These are phyloP conservation scores for Saturnispora serradocipensis DNA, from an alignment of 805 yeast species.

Conservation along the genomic window DNA sequence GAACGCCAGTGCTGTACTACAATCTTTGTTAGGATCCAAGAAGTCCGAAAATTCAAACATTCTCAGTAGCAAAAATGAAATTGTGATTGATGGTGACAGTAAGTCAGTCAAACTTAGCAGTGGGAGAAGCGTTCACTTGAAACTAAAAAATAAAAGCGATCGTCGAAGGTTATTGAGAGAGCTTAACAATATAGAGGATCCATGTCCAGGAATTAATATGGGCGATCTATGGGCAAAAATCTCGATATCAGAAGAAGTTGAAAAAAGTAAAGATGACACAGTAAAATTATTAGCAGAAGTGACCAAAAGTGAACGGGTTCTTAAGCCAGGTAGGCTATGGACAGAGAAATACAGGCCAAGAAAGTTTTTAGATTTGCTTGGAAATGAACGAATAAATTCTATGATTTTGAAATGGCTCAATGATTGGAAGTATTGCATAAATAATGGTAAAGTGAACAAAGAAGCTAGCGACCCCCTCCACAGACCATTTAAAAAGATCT, in stretches of 20 bases:
- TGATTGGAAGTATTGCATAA: conserved; percentile 54
- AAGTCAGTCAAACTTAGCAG: conserved; percentile 13
- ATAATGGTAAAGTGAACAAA: conserved; percentile 12
- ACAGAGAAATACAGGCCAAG: conserved; percentile 65
- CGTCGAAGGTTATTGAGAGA: background rate
- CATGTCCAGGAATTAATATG: conserved; percentile 16
- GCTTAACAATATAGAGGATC: conserved; percentile 1
- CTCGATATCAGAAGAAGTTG: conserved; percentile 17
- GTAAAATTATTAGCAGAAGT: background rate
- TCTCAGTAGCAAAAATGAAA: background rate
- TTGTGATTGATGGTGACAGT: background rate
- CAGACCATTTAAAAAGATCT: conserved; percentile 52
- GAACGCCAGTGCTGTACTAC: conserved; percentile 1
- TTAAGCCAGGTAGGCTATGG: conserved; percentile 25
- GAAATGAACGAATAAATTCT: conserved; percentile 59
- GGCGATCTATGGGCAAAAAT: conserved; percentile 16
- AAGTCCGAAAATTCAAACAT: background rate
- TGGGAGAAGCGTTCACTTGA: conserved; percentile 18
- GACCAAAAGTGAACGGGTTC: background rate
- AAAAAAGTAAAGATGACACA: conserved; percentile 6
- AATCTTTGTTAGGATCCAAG: background rate
- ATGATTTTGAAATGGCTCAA: conserved; percentile 52
- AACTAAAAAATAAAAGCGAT: conserved; percentile 11
- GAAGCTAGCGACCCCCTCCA: conserved; percentile 37
- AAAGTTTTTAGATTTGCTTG: conserved; percentile 55